phyloP scores from a whole-genome alignment of 1,139 yeast species.

The Pichia sp. region DNA sequence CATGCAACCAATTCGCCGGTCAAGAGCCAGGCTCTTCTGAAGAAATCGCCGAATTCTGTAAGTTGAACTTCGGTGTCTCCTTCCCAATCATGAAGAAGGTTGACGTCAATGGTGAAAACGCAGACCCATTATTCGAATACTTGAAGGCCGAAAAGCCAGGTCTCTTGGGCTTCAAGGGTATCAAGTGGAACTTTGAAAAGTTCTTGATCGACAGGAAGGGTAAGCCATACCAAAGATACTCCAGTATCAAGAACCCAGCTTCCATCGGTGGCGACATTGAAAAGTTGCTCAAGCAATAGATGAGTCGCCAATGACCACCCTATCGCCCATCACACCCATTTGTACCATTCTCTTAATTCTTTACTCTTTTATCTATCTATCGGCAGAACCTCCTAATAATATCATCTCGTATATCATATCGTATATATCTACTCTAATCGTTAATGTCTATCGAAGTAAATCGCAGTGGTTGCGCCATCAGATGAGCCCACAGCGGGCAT shows the following conservation, averaged over 20 bases:
- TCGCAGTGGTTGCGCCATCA: no score
- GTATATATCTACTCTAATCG: no score
- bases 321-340: slow-evolving; percentile 85
- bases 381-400: no score
- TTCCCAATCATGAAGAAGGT: slow-evolving; percentile 88
- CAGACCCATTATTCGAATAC: slow-evolving; percentile 78
- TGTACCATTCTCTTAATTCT: background rate
- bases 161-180: slow-evolving; percentile 70
- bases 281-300: slow-evolving; percentile 20
- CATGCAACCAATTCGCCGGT: slow-evolving; percentile 85
- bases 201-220: slow-evolving; percentile 76
- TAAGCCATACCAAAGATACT: slow-evolving; percentile 65
- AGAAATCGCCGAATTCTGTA: slow-evolving; percentile 64
- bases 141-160: slow-evolving; percentile 69
- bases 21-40: slow-evolving; percentile 82
- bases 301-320: slow-evolving; percentile 76
- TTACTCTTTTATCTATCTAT: no score
- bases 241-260: slow-evolving; percentile 67
- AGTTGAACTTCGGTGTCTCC: slow-evolving; percentile 70
- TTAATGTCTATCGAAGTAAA: no score
- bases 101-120: slow-evolving; percentile 82
- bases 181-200: slow-evolving; percentile 97
- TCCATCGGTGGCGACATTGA: slow-evolving; percentile 29
- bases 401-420: no score
- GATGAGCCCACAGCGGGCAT: no score